Conservation (phyloP, 1,139 yeast species). For the Blastobotrys raffinosifermentans region DNA sequence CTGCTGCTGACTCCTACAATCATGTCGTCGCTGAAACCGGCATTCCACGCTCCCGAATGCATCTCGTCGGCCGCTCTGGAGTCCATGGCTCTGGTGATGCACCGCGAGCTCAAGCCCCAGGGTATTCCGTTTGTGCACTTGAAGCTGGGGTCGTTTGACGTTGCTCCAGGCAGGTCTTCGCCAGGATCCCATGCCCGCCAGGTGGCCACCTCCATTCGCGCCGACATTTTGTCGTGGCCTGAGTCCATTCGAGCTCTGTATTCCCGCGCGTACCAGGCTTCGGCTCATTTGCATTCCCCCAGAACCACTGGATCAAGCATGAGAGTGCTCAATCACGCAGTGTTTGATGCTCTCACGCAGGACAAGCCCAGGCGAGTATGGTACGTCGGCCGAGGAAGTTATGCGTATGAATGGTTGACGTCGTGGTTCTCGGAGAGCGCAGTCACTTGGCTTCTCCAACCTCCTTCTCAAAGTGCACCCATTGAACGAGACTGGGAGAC, state of each 20-base stretch:
- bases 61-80: constrained; percentile 33
- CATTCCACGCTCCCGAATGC: constrained; percentile 39
- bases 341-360: constrained; percentile 32
- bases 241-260: constrained; percentile 34
- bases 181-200: constrained; percentile 25
- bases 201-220: constrained; percentile 31
- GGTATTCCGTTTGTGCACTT: constrained; percentile 24
- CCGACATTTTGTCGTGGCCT: constrained; percentile 39
- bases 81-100: constrained; percentile 34
- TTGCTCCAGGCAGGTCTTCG: constrained; percentile 21
- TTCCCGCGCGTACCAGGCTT: constrained; percentile 30
- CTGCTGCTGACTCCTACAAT: constrained; percentile 36
- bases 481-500: constrained; percentile 23
- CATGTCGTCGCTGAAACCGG: constrained; percentile 35
- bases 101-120: constrained; percentile 34
- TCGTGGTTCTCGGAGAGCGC: constrained; percentile 31
- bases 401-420: constrained; percentile 31
- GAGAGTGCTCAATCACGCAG: constrained; percentile 30
- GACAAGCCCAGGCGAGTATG: constrained; percentile 30
- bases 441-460: constrained; percentile 32
- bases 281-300: constrained; percentile 30
- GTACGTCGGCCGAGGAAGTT: constrained; percentile 37
- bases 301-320: constrained; percentile 31
- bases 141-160: constrained; percentile 38
- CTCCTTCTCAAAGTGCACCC: constrained; percentile 16